Evolutionary conservation across 2,329 filamentous ascomycete species (phyloP), one percentile per base, ranked within the genome.

Genomic region (Exophiala aquamarina): DNA sequence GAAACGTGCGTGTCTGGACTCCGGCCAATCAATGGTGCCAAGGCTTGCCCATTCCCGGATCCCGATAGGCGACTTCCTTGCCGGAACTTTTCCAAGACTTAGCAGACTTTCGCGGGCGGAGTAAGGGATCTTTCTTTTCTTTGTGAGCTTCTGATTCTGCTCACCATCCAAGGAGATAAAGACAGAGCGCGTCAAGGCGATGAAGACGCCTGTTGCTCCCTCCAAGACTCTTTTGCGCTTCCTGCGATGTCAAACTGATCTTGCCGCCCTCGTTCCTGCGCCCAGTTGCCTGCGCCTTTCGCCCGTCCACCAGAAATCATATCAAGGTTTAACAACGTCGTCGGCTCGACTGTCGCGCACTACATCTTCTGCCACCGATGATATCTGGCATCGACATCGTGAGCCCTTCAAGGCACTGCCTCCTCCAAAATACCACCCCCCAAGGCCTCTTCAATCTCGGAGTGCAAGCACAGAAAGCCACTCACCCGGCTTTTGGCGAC

Each of bases 231-330:
- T 92, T 15, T 74, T 93, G 54, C 83, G 82, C 57, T 92, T 88
- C 65, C 75, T 93, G 54, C 83, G 82, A 57, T 79, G 75, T 44
- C 87, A 91, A 66, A 82, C 86, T 55, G 78, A 86, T 58, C 73
- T 73, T 44, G 62, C 78, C 36, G 72, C 69, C 35, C 15, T 33
- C 18, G 21, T 17, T 21, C 18, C n/a, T n/a, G n/a, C n/a, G n/a
- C n/a, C n/a, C n/a, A n/a, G 33, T 9, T 23, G n/a, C 18, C 36
- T 18, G 6, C 44, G 31, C 21, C 33, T 26, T 19, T 41, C 13
- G n/a, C 20, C 37, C 13, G 36, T 40, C 58, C 33, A 58, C 62
- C 48, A 39, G 57, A 57, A 61, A 61, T 41, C 18, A 43, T 55
- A 52, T 49, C 51, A 41, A 18, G 29, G 48, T 47, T 39, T 55